Percentiles rank a stretch among this genome's conserved stretches.
Evolutionary conservation across 176 grass and related monocot genomes (phyloP).

Genomic region (Musa itinerans): DNA sequence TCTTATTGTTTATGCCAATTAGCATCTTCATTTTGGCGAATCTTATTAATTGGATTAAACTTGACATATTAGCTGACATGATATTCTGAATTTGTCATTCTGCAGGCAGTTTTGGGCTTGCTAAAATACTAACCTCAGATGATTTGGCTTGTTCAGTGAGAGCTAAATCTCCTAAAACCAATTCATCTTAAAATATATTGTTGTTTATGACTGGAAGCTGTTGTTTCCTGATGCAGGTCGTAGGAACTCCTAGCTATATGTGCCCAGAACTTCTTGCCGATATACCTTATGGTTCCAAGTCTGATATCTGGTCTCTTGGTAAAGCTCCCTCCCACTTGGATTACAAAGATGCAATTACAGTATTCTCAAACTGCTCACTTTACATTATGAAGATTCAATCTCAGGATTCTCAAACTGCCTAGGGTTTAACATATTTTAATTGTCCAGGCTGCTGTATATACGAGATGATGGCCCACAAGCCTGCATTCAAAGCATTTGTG

Average conservation of each 20-base stretch:
- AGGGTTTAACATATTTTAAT: not conserved
- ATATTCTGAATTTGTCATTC: not conserved
- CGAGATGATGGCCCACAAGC: conserved; percentile 86
- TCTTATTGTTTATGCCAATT: not conserved
- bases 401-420: not conserved
- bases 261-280: conserved; percentile 97
- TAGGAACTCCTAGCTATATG: conserved; percentile 91
- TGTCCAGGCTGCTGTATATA: conserved; percentile 73
- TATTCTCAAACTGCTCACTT: not conserved
- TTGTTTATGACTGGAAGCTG: not conserved
- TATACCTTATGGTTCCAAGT: conserved; percentile 91
- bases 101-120: conserved; percentile 88
- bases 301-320: conserved; percentile 65
- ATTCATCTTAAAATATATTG: not conserved
- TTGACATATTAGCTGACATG: not conserved
- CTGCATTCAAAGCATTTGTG: conserved; percentile 93
- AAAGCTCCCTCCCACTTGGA: not conserved
- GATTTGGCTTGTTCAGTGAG: conserved; percentile 90
- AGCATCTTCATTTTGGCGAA: not conserved
- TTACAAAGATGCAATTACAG: not conserved
- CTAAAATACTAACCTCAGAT: conserved; percentile 74
- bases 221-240: conserved; percentile 43
- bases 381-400: not conserved
- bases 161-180: not conserved
- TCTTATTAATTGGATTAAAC: not conserved